Evolutionary conservation across 176 grass and related monocot genomes (phyloP), one percentile per base, ranked within the genome.

Genomic region (Bonia amplexicaulis): DNA sequence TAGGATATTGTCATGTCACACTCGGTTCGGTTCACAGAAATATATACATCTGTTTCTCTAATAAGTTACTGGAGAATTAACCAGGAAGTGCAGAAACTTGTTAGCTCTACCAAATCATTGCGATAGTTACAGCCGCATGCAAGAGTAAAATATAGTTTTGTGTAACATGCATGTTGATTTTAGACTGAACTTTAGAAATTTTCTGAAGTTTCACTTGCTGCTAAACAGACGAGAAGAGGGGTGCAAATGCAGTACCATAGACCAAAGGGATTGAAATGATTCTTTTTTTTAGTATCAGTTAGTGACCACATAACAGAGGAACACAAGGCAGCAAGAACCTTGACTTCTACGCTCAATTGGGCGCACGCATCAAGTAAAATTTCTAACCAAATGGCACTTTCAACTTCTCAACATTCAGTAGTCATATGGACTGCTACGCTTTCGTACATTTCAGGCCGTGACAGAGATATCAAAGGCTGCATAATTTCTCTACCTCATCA

Each of bases 341-440:
- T 85, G 73, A 77, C 7, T 13, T 7, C 9, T 7, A 77, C 26
- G 53, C 27, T 26, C 20, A 29, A 42, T 54, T 80, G 35, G 4
- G 16, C 58, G 17, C 58, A 13, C 58, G 17, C 58, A 13, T 80
- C 3, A 40, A 75, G 62, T 69, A 37, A 69, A 49, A 77, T 87
- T 87, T 82, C 49, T 48, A 87, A 76, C 20, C 62, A 77, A 77
- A 82, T 64, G 31, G n/a, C 31, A 11, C 41, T 70, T 71, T 78
- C 64, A 78, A 53, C 64, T 33, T 33, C 29, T 69, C 71, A 69
- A 82, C 22, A 82, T 69, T 82, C 80, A 70, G 40, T 14, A 15
- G 25, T 64, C 73, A 17, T n/a, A 45, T 53, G 54, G 64, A 20
- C 45, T 69, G 41, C 22, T 88, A 73, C 2, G 58, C 22, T 73